Evolutionary conservation across 495 filamentous ascomycete species (phyloP).

Genomic region (Lasiosphaeris hirsuta): DNA sequence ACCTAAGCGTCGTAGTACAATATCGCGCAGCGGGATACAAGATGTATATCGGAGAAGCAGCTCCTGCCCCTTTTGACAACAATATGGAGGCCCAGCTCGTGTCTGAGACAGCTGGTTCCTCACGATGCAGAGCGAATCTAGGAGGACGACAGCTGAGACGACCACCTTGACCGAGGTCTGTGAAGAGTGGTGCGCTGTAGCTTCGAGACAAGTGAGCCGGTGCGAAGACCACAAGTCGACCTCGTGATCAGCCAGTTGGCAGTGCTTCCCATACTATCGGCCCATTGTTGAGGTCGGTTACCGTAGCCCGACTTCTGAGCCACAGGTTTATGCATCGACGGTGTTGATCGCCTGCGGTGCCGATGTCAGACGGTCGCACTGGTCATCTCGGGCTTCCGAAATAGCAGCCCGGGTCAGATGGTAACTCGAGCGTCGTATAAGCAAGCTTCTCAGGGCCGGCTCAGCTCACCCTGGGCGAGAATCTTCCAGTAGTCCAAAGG

Average conservation of each 20-base stretch:
- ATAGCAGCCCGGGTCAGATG: neutral
- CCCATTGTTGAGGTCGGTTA: constrained; percentile 2
- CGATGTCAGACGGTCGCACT: constrained; percentile 14
- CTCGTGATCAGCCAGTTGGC: neutral
- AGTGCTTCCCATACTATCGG: neutral
- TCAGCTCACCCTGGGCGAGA: neutral
- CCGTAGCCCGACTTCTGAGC: neutral
- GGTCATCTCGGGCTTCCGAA: constrained; percentile 5
- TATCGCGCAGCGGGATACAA: constrained; percentile 3
- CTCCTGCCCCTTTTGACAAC: neutral
- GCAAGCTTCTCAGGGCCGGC: neutral
- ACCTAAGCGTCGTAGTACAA: constrained; percentile 8
- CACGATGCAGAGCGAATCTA: neutral
- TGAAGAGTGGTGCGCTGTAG: neutral
- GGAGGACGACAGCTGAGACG: neutral
- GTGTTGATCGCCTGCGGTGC: constrained; percentile 11
- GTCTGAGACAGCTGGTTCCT: neutral
- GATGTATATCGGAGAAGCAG: neutral
- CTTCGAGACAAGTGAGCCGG: constrained; percentile 5
- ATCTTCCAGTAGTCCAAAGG: constrained; percentile 3
- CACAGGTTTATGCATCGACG: neutral
- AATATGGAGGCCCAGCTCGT: neutral
- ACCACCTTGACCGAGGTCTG: neutral
- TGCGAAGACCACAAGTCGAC: neutral
- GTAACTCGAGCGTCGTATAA: constrained; percentile 11